Base-by-base conservation (phyloP, 192 early-diverging fungal species). In the Entomortierella beljakovae region DNA sequence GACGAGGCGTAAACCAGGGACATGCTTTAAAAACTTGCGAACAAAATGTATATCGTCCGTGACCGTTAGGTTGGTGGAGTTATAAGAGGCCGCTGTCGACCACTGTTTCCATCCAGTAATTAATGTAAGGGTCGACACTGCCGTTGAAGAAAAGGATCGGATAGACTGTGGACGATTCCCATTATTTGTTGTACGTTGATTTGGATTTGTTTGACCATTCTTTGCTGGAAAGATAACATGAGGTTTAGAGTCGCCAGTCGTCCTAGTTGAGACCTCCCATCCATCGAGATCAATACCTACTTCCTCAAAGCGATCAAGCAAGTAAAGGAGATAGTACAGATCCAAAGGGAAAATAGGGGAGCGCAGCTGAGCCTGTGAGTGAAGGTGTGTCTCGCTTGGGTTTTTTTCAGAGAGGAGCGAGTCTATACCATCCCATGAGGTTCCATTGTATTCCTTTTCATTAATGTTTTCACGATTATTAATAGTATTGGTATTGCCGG, bases 31-130 rank as follows among this genome's bases (percentile, higher is more conserved):
- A 64, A 80, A 70, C 57, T 76, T 73, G 70, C 84, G 83, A 29
- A 89, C 86, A 57, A 84, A 83, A 3, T 63, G 46, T 22, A 89
- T 80, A 18, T 89, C 88, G 28, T 82, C 75, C 22, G 85, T 70
- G 23, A 85, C 66, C 38, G 81, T 77, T 33, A 61, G 31, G 9
- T 72, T 64, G 1, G 54, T 57, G 33, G 59, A 29, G 54, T 62
- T 62, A 58, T 46, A 52, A 20, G 62, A 61, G 13, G 71, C 68
- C 46, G 81, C 61, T 34, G 68, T 64, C 18, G 69, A 74, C 83
- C 83, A 84, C 38, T 81, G 75, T 52, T 82, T 70, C 83, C 83
- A 84, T 22, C 80, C 80, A 6, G 83, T 74, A 55, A 82, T 80
- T 1, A 81, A 40, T 1, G 83, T 80, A 26, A 84, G 58, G 0